Percentiles rank a stretch among this genome's conserved stretches.
These are phyloP conservation scores for Aspergillus chevalieri DNA, from an alignment of 2,329 filamentous ascomycete genomes.

Conservation along the genomic window DNA sequence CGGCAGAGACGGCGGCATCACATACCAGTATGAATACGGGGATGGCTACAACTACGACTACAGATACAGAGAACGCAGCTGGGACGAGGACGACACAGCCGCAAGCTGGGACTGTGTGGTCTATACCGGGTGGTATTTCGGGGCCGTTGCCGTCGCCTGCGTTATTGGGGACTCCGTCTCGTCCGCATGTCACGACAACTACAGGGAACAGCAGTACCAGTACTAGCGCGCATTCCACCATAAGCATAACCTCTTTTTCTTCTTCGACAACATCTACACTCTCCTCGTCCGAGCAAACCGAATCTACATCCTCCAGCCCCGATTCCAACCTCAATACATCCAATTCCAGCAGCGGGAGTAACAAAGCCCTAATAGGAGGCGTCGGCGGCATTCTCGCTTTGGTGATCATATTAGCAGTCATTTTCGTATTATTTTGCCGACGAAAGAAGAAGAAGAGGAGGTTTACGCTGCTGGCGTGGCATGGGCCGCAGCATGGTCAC, in stretches of 20 bases:
- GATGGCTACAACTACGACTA: background rate
- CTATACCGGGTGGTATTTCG: no score
- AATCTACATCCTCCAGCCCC: background rate
- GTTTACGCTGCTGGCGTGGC: background rate
- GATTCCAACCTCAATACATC: background rate
- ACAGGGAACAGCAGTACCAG: no score
- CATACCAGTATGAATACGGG: background rate
- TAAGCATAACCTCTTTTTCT: background rate
- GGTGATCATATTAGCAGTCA: slow-evolving; percentile 7
- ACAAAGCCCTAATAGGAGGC: slow-evolving; percentile 18
- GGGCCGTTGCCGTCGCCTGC: no score
- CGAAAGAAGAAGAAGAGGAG: slow-evolving; percentile 8
- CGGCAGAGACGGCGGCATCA: background rate
- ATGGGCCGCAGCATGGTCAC: background rate
- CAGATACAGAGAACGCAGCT: background rate
- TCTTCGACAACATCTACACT: background rate
- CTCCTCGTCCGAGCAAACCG: background rate
- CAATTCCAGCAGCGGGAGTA: slow-evolving; percentile 3
- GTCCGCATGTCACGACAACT: no score
- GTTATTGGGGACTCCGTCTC: no score
- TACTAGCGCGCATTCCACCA: no score
- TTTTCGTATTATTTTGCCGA: slow-evolving; percentile 10
- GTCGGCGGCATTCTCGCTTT: slow-evolving; percentile 9
- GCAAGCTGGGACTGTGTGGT: no score
- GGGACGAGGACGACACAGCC: no score